Evolutionary conservation across 2,329 filamentous ascomycete species (phyloP), one percentile per base, ranked within the genome.

Genomic region (Emmonsiellopsis sp.): DNA sequence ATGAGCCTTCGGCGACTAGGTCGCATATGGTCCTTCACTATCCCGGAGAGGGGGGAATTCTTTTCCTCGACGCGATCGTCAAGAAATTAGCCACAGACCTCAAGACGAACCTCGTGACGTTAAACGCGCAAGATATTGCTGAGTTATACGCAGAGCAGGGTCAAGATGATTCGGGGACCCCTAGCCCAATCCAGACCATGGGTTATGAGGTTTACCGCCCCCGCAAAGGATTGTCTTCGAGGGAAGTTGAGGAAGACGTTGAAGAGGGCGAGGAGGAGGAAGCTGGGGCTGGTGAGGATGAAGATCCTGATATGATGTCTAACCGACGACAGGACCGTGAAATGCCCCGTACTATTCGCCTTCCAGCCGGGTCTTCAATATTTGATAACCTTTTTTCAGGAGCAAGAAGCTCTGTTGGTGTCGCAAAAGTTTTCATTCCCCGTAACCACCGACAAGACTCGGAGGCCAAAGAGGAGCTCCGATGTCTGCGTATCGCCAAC

Each of bases 71-170:
- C 57, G 68, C 72, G 3, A 71, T 87, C n/a, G 79, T 91, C 2
- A 76, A 81, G 55, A 77, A 81, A 49, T 71, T 86, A 43, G 86
- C 86, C 0, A 71, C 72, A 10, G 76, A 82, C 36, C 71, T 86
- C 71, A 60, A 65, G 10, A 64, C 69, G 32, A 68, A 74, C 57
- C 50, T 74, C 50, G 63, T 74, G 44, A 73, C 68, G 0, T 62
- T 75, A 45, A 71, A 73, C 58, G 71, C 71, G 13, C 71, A 73
- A 56, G 73, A 75, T 60, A 74, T 74, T 54, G 69, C 71, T 31
- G 68, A 73, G 56, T 57, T 74, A 9, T 72, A 59, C 33, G 45
- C 64, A 39, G 68, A 76, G 55, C 70, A 74, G 43, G 69, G 71
- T 42, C 58, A 70, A 34, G 64, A 66, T 7, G 67, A 71, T 46